Percentiles rank a stretch among this genome's conserved stretches.
These are phyloP conservation scores for Pestalotiopsis fici DNA, from an alignment of 2,329 filamentous ascomycete species.

Conservation along the genomic window DNA sequence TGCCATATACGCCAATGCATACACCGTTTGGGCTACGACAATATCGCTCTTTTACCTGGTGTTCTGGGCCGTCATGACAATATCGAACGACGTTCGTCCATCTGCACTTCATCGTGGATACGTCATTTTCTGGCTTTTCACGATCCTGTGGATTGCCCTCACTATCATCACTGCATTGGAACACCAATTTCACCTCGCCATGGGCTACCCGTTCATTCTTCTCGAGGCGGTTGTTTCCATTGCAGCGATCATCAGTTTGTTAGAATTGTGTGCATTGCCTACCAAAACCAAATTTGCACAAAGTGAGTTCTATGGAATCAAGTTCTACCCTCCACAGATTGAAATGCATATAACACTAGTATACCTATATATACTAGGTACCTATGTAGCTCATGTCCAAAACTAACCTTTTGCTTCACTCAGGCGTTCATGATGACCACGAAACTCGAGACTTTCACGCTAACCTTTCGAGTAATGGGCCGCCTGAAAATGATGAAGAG, in stretches of 20 bases:
- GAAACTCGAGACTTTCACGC: not conserved
- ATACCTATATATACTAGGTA: not conserved
- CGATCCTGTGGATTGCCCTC: conserved; percentile 51
- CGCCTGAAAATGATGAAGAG: not conserved
- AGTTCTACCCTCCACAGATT: not conserved
- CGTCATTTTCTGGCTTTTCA: conserved; percentile 78
- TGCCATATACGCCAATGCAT: conserved; percentile 81
- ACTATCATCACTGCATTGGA: not conserved
- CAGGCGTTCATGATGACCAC: not conserved
- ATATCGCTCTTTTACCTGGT: conserved; percentile 73
- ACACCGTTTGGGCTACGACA: conserved; percentile 84
- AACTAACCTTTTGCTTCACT: not conserved
- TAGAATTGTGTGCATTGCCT: not conserved
- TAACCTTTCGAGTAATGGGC: not conserved
- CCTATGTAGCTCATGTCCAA: not conserved
- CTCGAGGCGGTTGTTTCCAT: not conserved
- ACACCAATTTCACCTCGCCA: not conserved
- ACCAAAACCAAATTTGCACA: not conserved
- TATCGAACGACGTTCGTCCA: conserved; percentile 74
- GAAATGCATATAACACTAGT: not conserved
- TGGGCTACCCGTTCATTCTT: not conserved
- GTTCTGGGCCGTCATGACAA: conserved; percentile 72
- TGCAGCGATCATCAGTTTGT: not conserved
- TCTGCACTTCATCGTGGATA: conserved; percentile 83
- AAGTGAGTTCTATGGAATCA: not conserved